Base-by-base conservation (phyloP, 148 eudicot genomes). In the Rhododendron molle region DNA sequence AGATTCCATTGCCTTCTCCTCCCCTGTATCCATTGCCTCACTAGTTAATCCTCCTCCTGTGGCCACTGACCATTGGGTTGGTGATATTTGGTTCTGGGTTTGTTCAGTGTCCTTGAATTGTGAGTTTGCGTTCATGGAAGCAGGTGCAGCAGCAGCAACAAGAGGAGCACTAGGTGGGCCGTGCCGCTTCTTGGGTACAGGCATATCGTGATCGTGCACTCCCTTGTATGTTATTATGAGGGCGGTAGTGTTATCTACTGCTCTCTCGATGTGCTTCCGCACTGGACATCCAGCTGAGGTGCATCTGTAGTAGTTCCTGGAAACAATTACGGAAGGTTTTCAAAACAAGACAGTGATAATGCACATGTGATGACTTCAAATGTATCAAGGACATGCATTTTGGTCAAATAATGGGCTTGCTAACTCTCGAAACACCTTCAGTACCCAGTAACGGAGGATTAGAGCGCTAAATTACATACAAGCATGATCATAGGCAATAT, bases 291-390 rank as follows among this genome's bases (percentile, higher is more conserved):
- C 98, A 16, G 93, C 87, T 21, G 95, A 93, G 58, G 98, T 93
- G 87, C 98, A 96, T 85, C 95, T 88, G 82, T 96, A 96, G 88
- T 96, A 96, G 92, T 95, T 94, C 94, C 98, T 96, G 92, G 83
- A 88, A 81, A 16, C 83, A 21, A 40, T 72, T 30, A 47, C 10
- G 7, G 20, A 79, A 62, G 34, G 28, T 15, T 28, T 18, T 38
- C 13, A 79, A 50, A 85, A 32, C 72, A 40, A 60, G 15, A 11
- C 34, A 79, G 32, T 28, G 52, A 47, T 60, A 80, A 49, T 28
- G 78, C 30, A n/a, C 26, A 10, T 11, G 14, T 3, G 47, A 32
- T 18, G 11, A 47, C 47, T 38, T 40, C 14, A 67, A 8, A 60
- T 36, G 21, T 18, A 58, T 60, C 11, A 58, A 40, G 65, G 12